These are phyloP conservation scores for Candida sojae DNA, from an alignment of 1,139 yeast genomes.

Conservation along the genomic window DNA sequence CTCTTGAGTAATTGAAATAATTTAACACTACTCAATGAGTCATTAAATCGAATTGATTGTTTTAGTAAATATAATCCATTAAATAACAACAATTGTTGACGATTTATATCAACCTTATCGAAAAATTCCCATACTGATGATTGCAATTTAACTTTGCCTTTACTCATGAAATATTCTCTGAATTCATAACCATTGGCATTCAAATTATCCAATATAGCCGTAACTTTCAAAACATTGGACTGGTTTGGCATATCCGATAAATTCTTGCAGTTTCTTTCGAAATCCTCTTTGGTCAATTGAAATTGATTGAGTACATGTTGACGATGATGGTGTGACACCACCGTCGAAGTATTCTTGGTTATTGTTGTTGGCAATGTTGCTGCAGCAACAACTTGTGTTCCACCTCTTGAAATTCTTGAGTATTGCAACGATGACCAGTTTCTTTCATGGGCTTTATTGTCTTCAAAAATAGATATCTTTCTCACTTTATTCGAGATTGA, in stretches of 20 bases:
- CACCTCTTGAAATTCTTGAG: neutral
- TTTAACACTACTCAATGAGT: constrained; percentile 9
- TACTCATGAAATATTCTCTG: constrained; percentile 22
- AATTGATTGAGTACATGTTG: neutral
- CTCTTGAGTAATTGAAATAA: constrained; percentile 8
- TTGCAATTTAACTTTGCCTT: constrained; percentile 28
- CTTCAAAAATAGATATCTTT: constrained; percentile 43
- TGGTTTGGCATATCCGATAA: constrained; percentile 8
- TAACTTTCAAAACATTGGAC: constrained; percentile 6
- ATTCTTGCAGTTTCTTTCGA: constrained; percentile 10
- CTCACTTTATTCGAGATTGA: constrained; percentile 34
- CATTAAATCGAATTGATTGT: constrained; percentile 10
- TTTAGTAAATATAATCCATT: constrained; percentile 13
- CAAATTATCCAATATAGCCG: constrained; percentile 9
- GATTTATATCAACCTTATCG: constrained; percentile 1
- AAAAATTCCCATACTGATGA: constrained; percentile 20
- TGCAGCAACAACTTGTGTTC: neutral
- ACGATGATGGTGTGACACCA: neutral
- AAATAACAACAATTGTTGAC: constrained; percentile 2
- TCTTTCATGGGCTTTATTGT: constrained; percentile 28
- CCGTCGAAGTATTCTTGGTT: neutral
- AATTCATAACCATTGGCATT: constrained; percentile 23
- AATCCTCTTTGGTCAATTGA: constrained; percentile 9
- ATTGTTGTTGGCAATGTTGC: neutral
- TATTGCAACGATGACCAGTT: constrained; percentile 28